Percentiles rank a stretch among this genome's conserved stretches.
Conservation (phyloP, 2,329 filamentous ascomycete species). For the Fusarium humuli region DNA sequence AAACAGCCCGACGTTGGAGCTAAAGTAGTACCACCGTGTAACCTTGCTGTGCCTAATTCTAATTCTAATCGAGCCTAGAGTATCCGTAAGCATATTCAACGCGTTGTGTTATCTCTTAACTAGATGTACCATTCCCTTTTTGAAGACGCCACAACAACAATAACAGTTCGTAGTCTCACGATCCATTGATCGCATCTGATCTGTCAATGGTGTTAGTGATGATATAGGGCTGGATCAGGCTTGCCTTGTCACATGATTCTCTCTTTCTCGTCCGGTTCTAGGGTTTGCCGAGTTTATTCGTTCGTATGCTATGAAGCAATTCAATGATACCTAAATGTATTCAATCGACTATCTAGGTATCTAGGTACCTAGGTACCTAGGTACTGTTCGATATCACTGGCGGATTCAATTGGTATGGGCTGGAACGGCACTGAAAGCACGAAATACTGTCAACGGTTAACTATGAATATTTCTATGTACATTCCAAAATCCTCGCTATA, state of each 20-base stretch:
- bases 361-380: too few relatives aligned
- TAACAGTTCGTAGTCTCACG: neutral
- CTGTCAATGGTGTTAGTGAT: neutral
- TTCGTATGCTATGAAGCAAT: neutral
- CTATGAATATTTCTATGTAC: neutral
- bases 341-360: neutral
- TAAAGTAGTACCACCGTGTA: neutral
- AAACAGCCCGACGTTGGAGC: conserved; percentile 8
- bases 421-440: neutral
- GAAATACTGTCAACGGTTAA: neutral
- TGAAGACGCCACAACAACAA: conserved; percentile 17
- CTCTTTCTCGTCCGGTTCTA: neutral
- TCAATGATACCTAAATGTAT: neutral
- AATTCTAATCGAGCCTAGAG: neutral
- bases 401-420: neutral
- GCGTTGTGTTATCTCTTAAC: neutral
- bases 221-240: conserved; percentile 1
- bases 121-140: conserved; percentile 9
- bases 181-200: conserved; percentile 3
- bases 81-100: neutral
- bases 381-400: neutral
- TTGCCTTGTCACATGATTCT: neutral
- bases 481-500: conserved; percentile 1
- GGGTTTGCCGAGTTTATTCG: neutral
- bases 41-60: neutral